Percentiles rank a stretch among this genome's conserved stretches.
phyloP scores from a whole-genome alignment of 1,139 yeast genomes.

The Debaryomycetaceae sp. region DNA sequence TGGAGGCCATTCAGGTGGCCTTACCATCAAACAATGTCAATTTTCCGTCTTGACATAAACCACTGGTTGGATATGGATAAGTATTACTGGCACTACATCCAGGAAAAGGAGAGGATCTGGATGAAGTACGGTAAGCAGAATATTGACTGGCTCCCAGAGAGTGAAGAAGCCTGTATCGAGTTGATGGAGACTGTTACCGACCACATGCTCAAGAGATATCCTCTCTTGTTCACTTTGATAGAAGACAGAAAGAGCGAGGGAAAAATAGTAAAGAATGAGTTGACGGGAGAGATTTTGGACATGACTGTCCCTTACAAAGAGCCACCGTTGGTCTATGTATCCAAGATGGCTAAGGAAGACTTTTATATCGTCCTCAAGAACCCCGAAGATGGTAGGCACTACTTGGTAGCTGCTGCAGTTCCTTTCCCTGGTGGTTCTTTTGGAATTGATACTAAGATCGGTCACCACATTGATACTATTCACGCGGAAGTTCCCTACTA shows the following conservation, averaged over 20 bases:
- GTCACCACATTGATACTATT: constrained; percentile 58
- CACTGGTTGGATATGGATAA: constrained; percentile 83
- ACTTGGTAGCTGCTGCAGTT: constrained; percentile 70
- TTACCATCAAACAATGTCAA: constrained; percentile 76
- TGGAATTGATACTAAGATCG: constrained; percentile 57
- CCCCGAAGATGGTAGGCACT: constrained; percentile 56
- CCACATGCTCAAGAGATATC: constrained; percentile 62
- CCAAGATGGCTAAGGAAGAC: constrained; percentile 75
- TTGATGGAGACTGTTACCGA: constrained; percentile 59
- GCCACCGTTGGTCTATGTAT: constrained; percentile 59
- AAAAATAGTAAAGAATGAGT: constrained; percentile 52
- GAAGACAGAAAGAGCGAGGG: constrained; percentile 33
- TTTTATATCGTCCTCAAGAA: constrained; percentile 58
- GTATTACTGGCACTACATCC: constrained; percentile 62
- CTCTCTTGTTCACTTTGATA: constrained; percentile 53
- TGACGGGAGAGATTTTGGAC: constrained; percentile 60
- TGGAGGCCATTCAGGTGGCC: constrained; percentile 85
- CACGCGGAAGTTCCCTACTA: constrained; percentile 75
- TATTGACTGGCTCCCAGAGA: constrained; percentile 66
- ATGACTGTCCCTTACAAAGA: constrained; percentile 57
- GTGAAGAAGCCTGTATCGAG: constrained; percentile 61
- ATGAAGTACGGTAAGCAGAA: constrained; percentile 58
- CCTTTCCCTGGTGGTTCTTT: constrained; percentile 80
- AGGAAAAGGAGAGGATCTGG: constrained; percentile 59
- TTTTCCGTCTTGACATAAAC: constrained; percentile 63